Percentiles rank a stretch among this genome's conserved stretches.
Conservation (phyloP, 2,329 filamentous ascomycete genomes). For the Acrocalymma vagum region DNA sequence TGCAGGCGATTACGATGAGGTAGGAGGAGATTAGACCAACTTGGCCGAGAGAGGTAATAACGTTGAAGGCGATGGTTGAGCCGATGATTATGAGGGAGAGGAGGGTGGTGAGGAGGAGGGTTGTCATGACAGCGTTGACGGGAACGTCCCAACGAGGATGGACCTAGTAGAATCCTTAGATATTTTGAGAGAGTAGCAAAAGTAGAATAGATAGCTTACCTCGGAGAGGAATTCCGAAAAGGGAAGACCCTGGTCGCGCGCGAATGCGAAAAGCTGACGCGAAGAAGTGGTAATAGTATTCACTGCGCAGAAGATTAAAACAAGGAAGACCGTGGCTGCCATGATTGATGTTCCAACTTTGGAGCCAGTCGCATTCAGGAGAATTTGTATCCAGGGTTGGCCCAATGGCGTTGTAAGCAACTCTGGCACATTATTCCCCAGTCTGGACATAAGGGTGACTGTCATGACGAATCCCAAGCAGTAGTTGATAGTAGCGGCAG, state of each 20-base stretch:
- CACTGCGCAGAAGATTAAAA: slow-evolving; percentile 32
- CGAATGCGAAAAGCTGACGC: slow-evolving; percentile 37
- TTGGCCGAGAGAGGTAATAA: slow-evolving; percentile 21
- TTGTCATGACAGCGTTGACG: slow-evolving; percentile 28
- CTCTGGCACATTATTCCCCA: slow-evolving; percentile 13
- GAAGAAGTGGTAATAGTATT: slow-evolving; percentile 33
- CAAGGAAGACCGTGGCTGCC: slow-evolving; percentile 31
- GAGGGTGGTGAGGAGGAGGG: slow-evolving; percentile 25
- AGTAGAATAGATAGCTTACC: slow-evolving; percentile 12
- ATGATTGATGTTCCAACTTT: slow-evolving; percentile 27
- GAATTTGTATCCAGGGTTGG: slow-evolving; percentile 30
- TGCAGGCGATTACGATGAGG: slow-evolving; percentile 54
- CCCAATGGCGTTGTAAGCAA: slow-evolving; percentile 23
- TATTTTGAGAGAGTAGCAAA: not conserved
- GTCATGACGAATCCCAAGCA: slow-evolving; percentile 43
- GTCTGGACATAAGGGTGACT: slow-evolving; percentile 23
- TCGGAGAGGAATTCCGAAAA: slow-evolving; percentile 18
- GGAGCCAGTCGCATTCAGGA: slow-evolving; percentile 35
- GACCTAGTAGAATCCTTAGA: slow-evolving; percentile 18
- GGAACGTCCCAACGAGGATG: slow-evolving; percentile 28
- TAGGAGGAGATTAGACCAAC: slow-evolving; percentile 29
- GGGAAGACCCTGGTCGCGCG: slow-evolving; percentile 34
- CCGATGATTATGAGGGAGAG: slow-evolving; percentile 40
- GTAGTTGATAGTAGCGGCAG: slow-evolving; percentile 45
- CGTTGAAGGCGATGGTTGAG: slow-evolving; percentile 30